A percentile compares a stretch with the other conserved stretches of the same genome.
Evolutionary conservation across 257 asterid genomes (phyloP).

Genomic region (Eustoma russellianum): DNA sequence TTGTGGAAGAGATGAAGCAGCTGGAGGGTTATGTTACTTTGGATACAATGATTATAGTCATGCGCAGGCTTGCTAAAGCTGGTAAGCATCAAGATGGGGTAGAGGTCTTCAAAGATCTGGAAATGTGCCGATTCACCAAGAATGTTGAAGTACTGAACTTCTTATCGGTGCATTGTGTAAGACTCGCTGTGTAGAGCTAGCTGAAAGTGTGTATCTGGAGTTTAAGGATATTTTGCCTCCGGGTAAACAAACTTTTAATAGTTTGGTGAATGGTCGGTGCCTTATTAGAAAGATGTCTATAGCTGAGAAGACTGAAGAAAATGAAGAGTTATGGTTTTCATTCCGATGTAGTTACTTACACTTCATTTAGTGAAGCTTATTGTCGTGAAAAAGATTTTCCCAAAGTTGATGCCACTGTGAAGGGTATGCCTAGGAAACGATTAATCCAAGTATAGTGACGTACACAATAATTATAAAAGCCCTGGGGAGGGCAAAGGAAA

Average conservation of each 20-base stretch:
- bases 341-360: constrained; percentile 55
- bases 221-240: constrained; percentile 42
- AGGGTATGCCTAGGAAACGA: constrained; percentile 51
- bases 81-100: constrained; percentile 60
- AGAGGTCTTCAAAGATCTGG: constrained; percentile 35
- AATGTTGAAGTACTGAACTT: constrained; percentile 36
- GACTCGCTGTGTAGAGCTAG: constrained; percentile 67
- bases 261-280: constrained; percentile 82
- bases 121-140: constrained; percentile 34
- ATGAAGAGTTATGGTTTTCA: constrained; percentile 49
- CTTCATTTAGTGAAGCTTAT: constrained; percentile 53
- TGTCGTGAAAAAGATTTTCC: constrained; percentile 73
- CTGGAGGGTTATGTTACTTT: constrained; percentile 40
- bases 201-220: constrained; percentile 39
- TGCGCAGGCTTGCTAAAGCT: constrained; percentile 67
- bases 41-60: constrained; percentile 47
- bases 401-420: constrained; percentile 43
- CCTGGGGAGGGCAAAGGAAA: constrained; percentile 57
- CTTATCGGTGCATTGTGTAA: constrained; percentile 59
- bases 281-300: constrained; percentile 53
- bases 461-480: constrained; percentile 58
- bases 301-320: constrained; percentile 39
- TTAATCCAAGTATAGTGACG: constrained; percentile 49
- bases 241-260: constrained; percentile 41
- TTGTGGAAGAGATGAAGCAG: constrained; percentile 63